A percentile compares a stretch with the other conserved stretches of the same genome.
Evolutionary conservation across 345 rosid genomes (phyloP).

Genomic region (Linum trigynum): DNA sequence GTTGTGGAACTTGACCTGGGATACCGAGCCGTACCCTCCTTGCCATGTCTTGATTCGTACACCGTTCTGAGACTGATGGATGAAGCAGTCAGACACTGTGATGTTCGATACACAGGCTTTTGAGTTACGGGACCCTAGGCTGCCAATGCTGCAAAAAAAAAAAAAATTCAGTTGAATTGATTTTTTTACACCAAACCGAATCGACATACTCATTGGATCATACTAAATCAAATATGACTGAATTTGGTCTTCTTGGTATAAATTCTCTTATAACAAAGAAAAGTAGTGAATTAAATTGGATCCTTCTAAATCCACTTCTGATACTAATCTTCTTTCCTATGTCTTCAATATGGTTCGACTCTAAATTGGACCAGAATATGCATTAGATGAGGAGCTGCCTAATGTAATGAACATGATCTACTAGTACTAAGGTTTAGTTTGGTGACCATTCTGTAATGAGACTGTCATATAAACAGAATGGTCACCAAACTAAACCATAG

Average conservation of each 20-base stretch:
- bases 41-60: conserved; percentile 37
- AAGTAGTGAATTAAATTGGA: no score
- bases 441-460: no score
- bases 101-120: conserved; percentile 30
- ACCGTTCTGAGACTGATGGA: conserved; percentile 25
- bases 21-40: conserved; percentile 26
- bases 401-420: no score
- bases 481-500: conserved; percentile 1
- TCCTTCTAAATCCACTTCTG: no score
- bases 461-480: not conserved
- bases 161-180: not conserved
- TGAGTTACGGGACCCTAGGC: conserved; percentile 25
- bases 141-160: conserved; percentile 26
- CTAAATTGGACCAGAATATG: no score
- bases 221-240: not conserved
- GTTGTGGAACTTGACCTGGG: conserved; percentile 20
- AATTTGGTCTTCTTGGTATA: no score
- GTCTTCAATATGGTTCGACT: no score
- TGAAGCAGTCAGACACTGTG: conserved; percentile 17
- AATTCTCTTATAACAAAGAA: no score
- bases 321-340: no score
- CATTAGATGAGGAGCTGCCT: no score
- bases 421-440: no score
- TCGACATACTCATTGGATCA: not conserved
- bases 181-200: not conserved